These are phyloP conservation scores for Hypoxylon sp. DNA, from an alignment of 2,329 filamentous ascomycete species.

Conservation along the genomic window DNA sequence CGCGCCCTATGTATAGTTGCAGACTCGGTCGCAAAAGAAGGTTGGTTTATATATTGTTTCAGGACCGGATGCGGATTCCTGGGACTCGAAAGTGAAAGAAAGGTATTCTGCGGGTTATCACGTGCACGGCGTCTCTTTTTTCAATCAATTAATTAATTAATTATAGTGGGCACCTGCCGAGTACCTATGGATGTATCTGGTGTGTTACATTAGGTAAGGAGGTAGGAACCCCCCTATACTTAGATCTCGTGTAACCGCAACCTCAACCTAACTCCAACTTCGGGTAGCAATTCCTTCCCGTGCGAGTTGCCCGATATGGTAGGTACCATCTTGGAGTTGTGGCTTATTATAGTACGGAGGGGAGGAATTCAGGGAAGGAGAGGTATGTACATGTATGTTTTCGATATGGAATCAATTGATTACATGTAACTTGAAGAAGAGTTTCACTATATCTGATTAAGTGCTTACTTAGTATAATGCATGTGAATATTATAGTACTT, in stretches of 20 bases:
- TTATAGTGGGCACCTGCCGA: slow-evolving; percentile 31
- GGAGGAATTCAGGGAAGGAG: background rate
- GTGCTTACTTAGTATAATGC: background rate
- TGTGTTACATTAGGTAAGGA: background rate
- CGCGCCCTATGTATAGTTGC: background rate
- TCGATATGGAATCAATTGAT: background rate
- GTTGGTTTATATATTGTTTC: background rate
- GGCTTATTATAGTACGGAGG: background rate
- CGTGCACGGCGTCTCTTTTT: slow-evolving; percentile 15
- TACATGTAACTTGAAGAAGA: background rate
- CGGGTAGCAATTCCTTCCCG: slow-evolving; percentile 1
- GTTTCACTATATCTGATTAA: background rate
- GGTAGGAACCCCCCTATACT: slow-evolving; percentile 7
- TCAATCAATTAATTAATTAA: slow-evolving; percentile 5
- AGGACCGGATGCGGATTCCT: background rate
- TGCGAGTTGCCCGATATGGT: background rate
- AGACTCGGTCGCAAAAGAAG: background rate
- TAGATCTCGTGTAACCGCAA: slow-evolving; percentile 3
- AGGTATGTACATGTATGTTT: background rate
- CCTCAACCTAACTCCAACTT: background rate
- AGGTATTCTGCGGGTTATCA: slow-evolving; percentile 22
- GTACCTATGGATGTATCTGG: background rate
- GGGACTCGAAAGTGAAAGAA: background rate
- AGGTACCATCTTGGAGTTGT: background rate
- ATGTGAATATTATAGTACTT: background rate